phyloP scores from a whole-genome alignment of 768 basidiomycete species.

The Mycena crocata region DNA sequence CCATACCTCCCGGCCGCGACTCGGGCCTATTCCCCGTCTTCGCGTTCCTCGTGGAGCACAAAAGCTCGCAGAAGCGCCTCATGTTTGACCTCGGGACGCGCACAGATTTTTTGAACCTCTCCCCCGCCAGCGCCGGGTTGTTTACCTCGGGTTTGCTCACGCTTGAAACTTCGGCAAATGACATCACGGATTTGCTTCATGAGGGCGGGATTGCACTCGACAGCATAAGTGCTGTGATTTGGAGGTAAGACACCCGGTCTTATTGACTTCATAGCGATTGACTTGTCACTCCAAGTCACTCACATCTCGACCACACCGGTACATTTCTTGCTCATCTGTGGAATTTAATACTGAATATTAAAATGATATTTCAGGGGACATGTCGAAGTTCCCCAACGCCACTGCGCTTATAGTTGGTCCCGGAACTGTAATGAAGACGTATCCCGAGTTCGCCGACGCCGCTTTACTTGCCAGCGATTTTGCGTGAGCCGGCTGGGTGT shows the following conservation, averaged over 20 bases:
- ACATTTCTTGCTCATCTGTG: no score
- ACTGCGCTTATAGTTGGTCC: slow-evolving; percentile 26
- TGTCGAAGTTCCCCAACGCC: slow-evolving; percentile 31
- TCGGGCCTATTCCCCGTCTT: not conserved
- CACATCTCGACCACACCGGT: not conserved
- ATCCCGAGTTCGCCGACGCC: slow-evolving; percentile 15
- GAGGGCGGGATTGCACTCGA: slow-evolving; percentile 5
- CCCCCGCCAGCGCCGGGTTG: not conserved
- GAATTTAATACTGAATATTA: not conserved
- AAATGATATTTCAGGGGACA: slow-evolving; percentile 24
- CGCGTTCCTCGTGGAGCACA: slow-evolving; percentile 25
- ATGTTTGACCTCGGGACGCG: slow-evolving; percentile 26
- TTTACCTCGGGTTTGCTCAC: not conserved
- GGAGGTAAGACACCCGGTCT: slow-evolving; percentile 9
- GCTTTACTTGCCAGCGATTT: slow-evolving; percentile 23
- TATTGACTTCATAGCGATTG: not conserved
- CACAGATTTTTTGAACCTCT: slow-evolving; percentile 15
- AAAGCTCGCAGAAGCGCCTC: not conserved
- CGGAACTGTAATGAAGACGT: slow-evolving; percentile 5
- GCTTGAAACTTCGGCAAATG: not conserved
- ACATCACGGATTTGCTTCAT: slow-evolving; percentile 20
- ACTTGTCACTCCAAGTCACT: not conserved
- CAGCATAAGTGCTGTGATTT: slow-evolving; percentile 18
- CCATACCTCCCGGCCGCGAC: slow-evolving; percentile 15
- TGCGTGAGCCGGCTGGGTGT: no score